Conservation (phyloP, 1,284 basidiomycete genomes). For the Ustilago loliicola region DNA sequence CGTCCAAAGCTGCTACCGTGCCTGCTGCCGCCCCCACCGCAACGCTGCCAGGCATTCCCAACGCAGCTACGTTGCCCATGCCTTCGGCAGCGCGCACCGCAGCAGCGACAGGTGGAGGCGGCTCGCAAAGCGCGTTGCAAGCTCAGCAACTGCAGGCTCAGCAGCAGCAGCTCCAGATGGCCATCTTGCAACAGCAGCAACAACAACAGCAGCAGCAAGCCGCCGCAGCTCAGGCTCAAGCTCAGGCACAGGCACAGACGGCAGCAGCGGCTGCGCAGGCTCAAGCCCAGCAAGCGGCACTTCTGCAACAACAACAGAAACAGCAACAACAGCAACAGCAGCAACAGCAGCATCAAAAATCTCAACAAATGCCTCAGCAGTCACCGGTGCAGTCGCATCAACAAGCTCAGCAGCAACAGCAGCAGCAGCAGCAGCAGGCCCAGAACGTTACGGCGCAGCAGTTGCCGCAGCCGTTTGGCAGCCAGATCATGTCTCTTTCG, state of each 20-base stretch:
- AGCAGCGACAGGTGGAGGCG: constrained; percentile 35
- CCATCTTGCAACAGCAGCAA: constrained; percentile 49
- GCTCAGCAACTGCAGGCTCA: constrained; percentile 44
- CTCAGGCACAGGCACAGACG: constrained; percentile 20
- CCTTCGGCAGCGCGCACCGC: constrained; percentile 46
- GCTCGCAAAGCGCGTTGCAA: constrained; percentile 42
- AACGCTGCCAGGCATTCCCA: constrained; percentile 35
- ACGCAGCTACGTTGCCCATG: constrained; percentile 28
- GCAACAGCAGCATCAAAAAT: constrained; percentile 49
- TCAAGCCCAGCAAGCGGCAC: constrained; percentile 41
- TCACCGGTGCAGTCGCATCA: constrained; percentile 29
- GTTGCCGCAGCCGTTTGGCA: constrained; percentile 44
- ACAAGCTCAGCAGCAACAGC: constrained; percentile 33
- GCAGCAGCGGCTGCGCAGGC: constrained; percentile 48
- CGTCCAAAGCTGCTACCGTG: constrained; percentile 23
- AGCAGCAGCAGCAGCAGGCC: constrained; percentile 36
- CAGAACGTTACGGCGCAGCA: constrained; percentile 23
- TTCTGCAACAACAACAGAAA: constrained; percentile 56
- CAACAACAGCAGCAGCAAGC: constrained; percentile 49
- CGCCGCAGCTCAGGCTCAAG: constrained; percentile 35
- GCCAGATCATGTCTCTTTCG: constrained; percentile 43
- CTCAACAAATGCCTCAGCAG: constrained; percentile 35
- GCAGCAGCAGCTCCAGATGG: constrained; percentile 49
- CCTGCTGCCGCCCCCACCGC: constrained; percentile 30
- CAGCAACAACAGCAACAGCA: constrained; percentile 61